A percentile compares a stretch with the other conserved stretches of the same genome.
These are phyloP conservation scores for Epichloe typhina DNA, from an alignment of 2,329 filamentous ascomycete species.

Conservation along the genomic window DNA sequence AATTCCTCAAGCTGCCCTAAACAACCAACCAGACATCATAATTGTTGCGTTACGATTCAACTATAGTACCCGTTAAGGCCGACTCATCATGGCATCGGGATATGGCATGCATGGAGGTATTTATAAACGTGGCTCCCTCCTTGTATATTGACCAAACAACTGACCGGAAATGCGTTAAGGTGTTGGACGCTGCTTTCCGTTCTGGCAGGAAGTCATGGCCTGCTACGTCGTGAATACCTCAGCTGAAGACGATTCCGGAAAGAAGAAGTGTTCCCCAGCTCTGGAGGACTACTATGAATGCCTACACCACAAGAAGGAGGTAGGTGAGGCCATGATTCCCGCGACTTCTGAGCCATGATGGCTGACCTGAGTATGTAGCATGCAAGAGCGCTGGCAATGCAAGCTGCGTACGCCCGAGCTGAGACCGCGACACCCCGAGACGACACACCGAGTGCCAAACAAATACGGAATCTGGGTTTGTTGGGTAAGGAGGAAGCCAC, in stretches of 20 bases:
- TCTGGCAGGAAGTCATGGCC: slow-evolving; percentile 98
- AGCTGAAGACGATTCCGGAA: slow-evolving; percentile 63
- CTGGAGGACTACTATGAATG: slow-evolving; percentile 99
- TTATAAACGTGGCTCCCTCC: slow-evolving; percentile 16
- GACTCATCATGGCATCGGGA: slow-evolving; percentile 59
- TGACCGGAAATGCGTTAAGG: slow-evolving; percentile 27
- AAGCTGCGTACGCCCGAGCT: slow-evolving; percentile 73
- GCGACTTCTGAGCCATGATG: slow-evolving; percentile 3
- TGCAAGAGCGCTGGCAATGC: slow-evolving; percentile 63
- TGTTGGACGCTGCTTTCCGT: slow-evolving; percentile 81
- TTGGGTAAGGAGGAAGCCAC: slow-evolving; percentile 74
- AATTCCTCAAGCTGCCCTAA: background rate
- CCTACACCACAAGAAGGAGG: slow-evolving; percentile 98
- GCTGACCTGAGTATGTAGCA: slow-evolving; percentile 37
- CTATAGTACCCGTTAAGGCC: slow-evolving; percentile 1
- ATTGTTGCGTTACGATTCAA: background rate
- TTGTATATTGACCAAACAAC: background rate
- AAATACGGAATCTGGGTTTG: slow-evolving; percentile 79
- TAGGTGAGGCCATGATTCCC: slow-evolving; percentile 27
- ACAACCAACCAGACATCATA: background rate
- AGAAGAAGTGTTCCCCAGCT: slow-evolving; percentile 72
- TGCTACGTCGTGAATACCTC: slow-evolving; percentile 94
- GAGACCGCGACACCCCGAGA: slow-evolving; percentile 64
- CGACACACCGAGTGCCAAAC: slow-evolving; percentile 66
- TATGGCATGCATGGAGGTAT: slow-evolving; percentile 70